A percentile compares a stretch with the other conserved stretches of the same genome.
These are phyloP conservation scores for Rossbeevera mucosa DNA, from an alignment of 768 basidiomycete species.

Conservation along the genomic window DNA sequence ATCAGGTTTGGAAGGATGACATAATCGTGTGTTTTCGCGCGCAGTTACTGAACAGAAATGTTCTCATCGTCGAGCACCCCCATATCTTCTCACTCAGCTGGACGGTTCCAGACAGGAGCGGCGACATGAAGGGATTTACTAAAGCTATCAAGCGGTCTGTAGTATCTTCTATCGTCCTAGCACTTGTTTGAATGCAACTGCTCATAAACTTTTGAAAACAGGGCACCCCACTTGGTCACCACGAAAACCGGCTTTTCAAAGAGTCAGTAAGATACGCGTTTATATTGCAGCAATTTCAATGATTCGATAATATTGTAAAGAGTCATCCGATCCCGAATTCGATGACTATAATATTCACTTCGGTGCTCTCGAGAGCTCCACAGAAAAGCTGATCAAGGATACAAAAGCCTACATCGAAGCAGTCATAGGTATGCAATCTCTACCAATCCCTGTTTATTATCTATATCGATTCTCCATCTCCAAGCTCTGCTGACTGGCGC, in stretches of 20 bases:
- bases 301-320: constrained; percentile 32
- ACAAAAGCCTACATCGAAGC: constrained; percentile 82
- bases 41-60: background rate
- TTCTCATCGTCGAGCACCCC: too few relatives aligned
- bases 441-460: background rate
- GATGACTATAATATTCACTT: constrained; percentile 84
- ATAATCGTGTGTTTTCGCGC: constrained; percentile 13
- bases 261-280: constrained; percentile 52
- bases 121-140: constrained; percentile 75
- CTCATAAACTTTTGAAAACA: constrained; percentile 27
- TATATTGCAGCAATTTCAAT: background rate
- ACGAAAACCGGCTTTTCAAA: constrained; percentile 88
- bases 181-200: background rate
- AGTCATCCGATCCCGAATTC: constrained; percentile 84
- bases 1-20: too few relatives aligned
- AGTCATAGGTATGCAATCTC: constrained; percentile 50
- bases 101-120: background rate
- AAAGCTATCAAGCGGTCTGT: constrained; percentile 79
- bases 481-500: constrained; percentile 65
- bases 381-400: constrained; percentile 91
- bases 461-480: constrained; percentile 1
- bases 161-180: constrained; percentile 10
- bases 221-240: constrained; percentile 89
- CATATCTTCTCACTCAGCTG: background rate
- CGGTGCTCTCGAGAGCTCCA: constrained; percentile 65